A percentile compares a stretch with the other conserved stretches of the same genome.
phyloP scores from a whole-genome alignment of 1,139 yeast species.

The Yamadazyma siamensis region DNA sequence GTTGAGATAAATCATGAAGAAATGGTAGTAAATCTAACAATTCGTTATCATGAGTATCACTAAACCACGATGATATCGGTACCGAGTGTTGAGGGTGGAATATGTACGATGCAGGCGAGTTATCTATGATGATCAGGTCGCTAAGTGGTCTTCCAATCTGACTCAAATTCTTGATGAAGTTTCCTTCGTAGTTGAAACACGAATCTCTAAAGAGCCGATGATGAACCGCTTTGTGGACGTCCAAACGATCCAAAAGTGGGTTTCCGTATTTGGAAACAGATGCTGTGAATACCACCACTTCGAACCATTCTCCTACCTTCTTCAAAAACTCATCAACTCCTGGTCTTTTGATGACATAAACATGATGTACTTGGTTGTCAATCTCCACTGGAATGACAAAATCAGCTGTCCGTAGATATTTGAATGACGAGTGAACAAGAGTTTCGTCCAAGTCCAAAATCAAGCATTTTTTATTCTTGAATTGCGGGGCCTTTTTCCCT shows the following conservation, averaged over 20 bases:
- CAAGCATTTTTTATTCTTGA: conserved; percentile 70
- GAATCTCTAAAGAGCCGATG: conserved; percentile 89
- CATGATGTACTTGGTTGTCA: conserved; percentile 88
- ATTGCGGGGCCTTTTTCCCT: conserved; percentile 35
- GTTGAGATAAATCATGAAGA: conserved; percentile 72
- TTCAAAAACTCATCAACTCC: conserved; percentile 93
- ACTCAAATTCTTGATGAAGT: conserved; percentile 87
- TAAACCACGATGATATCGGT: conserved; percentile 98
- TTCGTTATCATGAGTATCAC: conserved; percentile 96
- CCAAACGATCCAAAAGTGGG: conserved; percentile 87
- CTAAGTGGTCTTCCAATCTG: conserved; percentile 90
- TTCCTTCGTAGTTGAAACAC: conserved; percentile 68
- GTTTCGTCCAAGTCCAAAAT: conserved; percentile 95
- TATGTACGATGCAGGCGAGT: conserved; percentile 94
- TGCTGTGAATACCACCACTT: conserved; percentile 96
- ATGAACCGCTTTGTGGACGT: conserved; percentile 68
- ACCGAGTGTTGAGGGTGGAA: conserved; percentile 98
- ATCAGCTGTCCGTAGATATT: conserved; percentile 87
- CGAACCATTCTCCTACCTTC: conserved; percentile 81
- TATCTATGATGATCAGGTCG: conserved; percentile 87
- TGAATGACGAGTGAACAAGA: conserved; percentile 91
- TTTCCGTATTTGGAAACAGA: conserved; percentile 94
- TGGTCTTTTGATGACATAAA: conserved; percentile 93
- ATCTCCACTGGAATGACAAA: conserved; percentile 86
- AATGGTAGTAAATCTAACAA: conserved; percentile 87